Conservation (phyloP, 2,329 filamentous ascomycete genomes). For the Truncatella angustata region DNA sequence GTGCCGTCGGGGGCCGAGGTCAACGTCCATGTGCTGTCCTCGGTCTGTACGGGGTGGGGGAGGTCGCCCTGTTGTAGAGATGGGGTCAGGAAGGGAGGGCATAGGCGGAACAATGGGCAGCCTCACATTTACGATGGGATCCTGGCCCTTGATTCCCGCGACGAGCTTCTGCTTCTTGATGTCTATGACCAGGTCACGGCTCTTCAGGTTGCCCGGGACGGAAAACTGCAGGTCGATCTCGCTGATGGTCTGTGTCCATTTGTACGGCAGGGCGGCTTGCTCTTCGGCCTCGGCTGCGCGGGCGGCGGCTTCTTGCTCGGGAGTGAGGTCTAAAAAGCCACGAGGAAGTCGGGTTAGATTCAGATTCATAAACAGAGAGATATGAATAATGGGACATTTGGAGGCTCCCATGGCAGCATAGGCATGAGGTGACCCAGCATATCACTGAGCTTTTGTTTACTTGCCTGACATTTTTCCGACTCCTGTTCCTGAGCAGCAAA, state of each 20-base stretch:
- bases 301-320: constrained; percentile 57
- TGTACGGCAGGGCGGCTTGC: constrained; percentile 90
- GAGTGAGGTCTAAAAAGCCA: constrained; percentile 47
- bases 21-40: constrained; percentile 95
- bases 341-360: no score
- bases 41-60: constrained; percentile 72
- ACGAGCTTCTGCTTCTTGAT: constrained; percentile 76
- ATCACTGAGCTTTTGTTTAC: neutral
- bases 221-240: constrained; percentile 79
- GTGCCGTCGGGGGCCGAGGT: constrained; percentile 68
- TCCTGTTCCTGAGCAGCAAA: no score
- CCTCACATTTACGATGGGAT: constrained; percentile 77
- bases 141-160: constrained; percentile 84
- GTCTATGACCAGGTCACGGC: constrained; percentile 76
- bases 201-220: constrained; percentile 81
- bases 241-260: constrained; percentile 91
- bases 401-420: no score
- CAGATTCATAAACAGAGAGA: no score
- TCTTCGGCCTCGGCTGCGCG: constrained; percentile 77
- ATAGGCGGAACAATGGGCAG: no score
- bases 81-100: no score
- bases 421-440: no score
- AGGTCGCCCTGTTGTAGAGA: constrained; percentile 67
- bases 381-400: no score
- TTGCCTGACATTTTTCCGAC: neutral